Evolutionary conservation across 2,329 filamentous ascomycete genomes (phyloP), one percentile per base, ranked within the genome.

Genomic region (Pseudogymnoascus sp.): DNA sequence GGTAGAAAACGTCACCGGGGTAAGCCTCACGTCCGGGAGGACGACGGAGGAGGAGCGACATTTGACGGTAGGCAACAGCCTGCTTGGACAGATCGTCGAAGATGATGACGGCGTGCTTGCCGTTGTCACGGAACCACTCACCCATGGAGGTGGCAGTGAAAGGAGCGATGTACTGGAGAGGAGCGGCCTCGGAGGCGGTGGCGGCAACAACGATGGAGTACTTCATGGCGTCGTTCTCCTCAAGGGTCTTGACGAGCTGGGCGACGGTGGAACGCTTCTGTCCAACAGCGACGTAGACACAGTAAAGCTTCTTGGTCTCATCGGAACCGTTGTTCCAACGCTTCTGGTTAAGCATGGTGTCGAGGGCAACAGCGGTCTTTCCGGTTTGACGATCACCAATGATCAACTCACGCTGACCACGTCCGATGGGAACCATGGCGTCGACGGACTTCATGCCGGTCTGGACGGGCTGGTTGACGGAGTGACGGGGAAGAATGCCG

Each of bases 381-480:
- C 94, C 94, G 73, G 94, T 99, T 83, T 99, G 94, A 92, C 94
- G 94, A 78, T 99, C 94, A 84, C 94, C 94, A 80, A 99, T 99
- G 79, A 99, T 97, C 86, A 99, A 83, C 85, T 99, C 94, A 93
- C 94, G 94, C 86, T 99, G 94, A 76, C 94, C 94, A 93, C 94
- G 94, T 78, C 94, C 94, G 73, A 99, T 97, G 74, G 94, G 94
- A 72, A 99, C 94, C 94, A 99, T 97, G 81, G 94, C 92, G 77
- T 99, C 94, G 82, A 99, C 85, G 72, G 91, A 96, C 86, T 99
- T 99, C 73, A 97, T 88, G 84, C 94, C 94, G 77, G 94, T 99
- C 88, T 99, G 94, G 70, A 99, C 93, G 70, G 94, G 93, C 86
- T 99, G 85, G 83, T 92, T 92, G 87, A 99, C 94, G 77, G 94